Evolutionary conservation across 345 rosid species (phyloP).

Genomic region (Dimocarpus longan): DNA sequence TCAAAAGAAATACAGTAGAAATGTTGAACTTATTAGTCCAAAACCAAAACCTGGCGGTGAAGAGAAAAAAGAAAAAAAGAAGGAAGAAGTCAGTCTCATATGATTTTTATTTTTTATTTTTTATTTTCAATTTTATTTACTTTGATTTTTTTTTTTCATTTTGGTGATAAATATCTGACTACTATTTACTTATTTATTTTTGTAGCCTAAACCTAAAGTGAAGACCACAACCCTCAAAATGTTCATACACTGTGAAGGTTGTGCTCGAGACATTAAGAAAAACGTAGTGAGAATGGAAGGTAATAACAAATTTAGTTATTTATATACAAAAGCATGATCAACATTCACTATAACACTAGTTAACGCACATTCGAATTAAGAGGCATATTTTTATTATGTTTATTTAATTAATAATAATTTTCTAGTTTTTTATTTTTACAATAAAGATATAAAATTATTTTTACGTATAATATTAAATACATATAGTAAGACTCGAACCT

Average conservation of each 20-base stretch:
- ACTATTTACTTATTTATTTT: not conserved
- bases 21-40: constrained; percentile 59
- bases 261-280: constrained; percentile 56
- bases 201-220: constrained; percentile 41
- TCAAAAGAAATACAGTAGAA: constrained; percentile 50
- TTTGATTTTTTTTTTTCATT: not conserved
- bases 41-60: constrained; percentile 25
- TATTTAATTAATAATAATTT: too few relatives aligned
- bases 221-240: constrained; percentile 46
- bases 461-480: too few relatives aligned
- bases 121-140: too few relatives aligned
- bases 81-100: constrained; percentile 35
- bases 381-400: too few relatives aligned
- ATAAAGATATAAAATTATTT: too few relatives aligned
- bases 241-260: constrained; percentile 71
- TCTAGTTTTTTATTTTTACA: too few relatives aligned
- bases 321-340: not conserved
- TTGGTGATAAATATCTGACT: not conserved
- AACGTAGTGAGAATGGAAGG: constrained; percentile 55
- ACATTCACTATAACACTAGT: too few relatives aligned
- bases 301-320: constrained; percentile 6
- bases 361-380: too few relatives aligned
- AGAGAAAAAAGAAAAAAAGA: constrained; percentile 30
- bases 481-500: too few relatives aligned
- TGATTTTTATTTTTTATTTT: not conserved